Percentiles rank a stretch among this genome's conserved stretches.
phyloP scores from a whole-genome alignment of 306 rosid genomes.

The Lathyrus sativus region DNA sequence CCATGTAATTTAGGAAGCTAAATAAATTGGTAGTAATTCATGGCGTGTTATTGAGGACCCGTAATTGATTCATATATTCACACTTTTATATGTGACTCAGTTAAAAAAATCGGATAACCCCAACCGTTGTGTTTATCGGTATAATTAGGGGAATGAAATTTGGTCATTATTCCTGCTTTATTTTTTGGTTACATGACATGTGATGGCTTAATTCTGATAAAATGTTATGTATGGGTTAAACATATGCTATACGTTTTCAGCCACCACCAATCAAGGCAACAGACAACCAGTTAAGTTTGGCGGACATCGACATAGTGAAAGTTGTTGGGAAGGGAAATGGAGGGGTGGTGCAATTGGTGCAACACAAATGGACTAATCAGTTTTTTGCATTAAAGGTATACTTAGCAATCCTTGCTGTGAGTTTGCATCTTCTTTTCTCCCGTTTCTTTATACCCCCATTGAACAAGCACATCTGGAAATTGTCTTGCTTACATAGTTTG shows the following conservation, averaged over 20 bases:
- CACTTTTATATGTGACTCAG: conserved; percentile 5
- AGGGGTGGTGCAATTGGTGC: conserved; percentile 92
- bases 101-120: conserved; percentile 13
- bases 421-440: conserved; percentile 16
- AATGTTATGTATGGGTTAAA: conserved; percentile 37
- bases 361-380: conserved; percentile 97
- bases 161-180: neutral
- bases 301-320: conserved; percentile 73
- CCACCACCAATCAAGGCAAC: neutral
- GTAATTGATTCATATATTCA: conserved; percentile 1
- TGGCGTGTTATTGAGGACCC: neutral
- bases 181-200: conserved; percentile 5
- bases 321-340: conserved; percentile 96
- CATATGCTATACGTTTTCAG: conserved; percentile 28
- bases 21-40: conserved; percentile 9
- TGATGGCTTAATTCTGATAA: conserved; percentile 15
- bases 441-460: neutral
- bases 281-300: conserved; percentile 79
- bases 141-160: neutral
- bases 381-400: conserved; percentile 96
- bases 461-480: neutral
- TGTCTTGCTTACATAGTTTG: conserved; percentile 23
- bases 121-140: conserved; percentile 30
- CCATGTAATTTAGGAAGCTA: conserved; percentile 13
- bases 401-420: conserved; percentile 15